Evolutionary conservation across 23 red algal genomes (phyloP), one percentile per base, ranked within the genome.

Genomic region (Agarophyton chilense): DNA sequence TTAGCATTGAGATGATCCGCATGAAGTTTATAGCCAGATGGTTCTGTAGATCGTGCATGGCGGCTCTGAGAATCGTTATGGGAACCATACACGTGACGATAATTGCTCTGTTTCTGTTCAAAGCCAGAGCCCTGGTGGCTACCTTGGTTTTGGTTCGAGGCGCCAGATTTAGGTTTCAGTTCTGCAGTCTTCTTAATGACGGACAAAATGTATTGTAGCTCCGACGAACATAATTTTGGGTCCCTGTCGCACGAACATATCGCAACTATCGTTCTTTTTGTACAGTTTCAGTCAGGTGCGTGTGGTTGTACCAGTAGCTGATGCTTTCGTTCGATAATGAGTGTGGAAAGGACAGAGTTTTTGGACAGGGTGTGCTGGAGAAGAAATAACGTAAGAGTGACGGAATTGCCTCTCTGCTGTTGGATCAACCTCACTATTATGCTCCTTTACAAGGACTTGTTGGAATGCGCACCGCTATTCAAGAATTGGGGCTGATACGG

Each of bases 131-230:
- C 41, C 26, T 74, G 68, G 18, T 19, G 68, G 29, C 21, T 38
- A 26, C 21, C 14, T 29, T 74, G 68, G 68, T n/a, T 47, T 47
- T 74, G 68, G 43, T 47, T 74, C 43, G 68, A 74, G 32, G n/a
- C n/a, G n/a, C 24, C 24, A 74, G 68, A 21, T 33, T 74, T 74
- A 28, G 68, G n/a, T 9, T 74, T 74, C 10, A 74, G 68, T 74
- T 46, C 68, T 11, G 39, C 68, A 24, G 68, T 46, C 36, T 47
- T 39, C 21, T 74, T 74, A 19, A 74, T 38, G 2, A 74, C n/a
- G 10, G 68, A n/a, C 68, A 74, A 49, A 33, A 74, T 74, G 41
- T 47, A 39, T 47, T 47, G 68, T 14, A 74, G n/a, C n/a, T n/a
- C n/a, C n/a, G 31, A 65, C 29, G 9, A 13, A 25, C 5, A 32